Evolutionary conservation across 768 basidiomycete species (phyloP).

Genomic region (Suillus plorans): DNA sequence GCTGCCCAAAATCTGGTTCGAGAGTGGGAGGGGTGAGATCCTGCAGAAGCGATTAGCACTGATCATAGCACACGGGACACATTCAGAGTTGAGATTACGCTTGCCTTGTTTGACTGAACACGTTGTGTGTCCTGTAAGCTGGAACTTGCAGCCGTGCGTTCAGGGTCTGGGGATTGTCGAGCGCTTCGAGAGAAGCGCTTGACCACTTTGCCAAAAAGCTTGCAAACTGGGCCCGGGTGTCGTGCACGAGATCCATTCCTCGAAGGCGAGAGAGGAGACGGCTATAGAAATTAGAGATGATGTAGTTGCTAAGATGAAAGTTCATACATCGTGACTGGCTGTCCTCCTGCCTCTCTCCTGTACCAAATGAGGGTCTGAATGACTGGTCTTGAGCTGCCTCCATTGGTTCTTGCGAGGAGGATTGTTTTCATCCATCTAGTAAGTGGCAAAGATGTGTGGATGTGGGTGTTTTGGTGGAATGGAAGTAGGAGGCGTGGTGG

Average conservation of each 20-base stretch:
- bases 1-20: background rate
- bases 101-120: background rate
- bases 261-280: background rate
- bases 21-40: background rate
- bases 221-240: accelerated
- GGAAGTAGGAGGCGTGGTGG: too few relatives aligned
- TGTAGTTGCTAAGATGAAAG: background rate
- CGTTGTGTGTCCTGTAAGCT: too few relatives aligned
- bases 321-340: background rate
- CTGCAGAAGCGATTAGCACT: background rate
- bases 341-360: background rate
- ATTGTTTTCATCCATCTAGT: background rate
- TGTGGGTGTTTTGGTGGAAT: too few relatives aligned
- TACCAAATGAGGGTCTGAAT: background rate
- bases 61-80: background rate
- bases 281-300: background rate
- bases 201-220: background rate
- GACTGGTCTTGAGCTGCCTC: background rate
- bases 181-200: background rate
- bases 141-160: background rate
- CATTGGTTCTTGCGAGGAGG: background rate
- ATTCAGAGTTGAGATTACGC: background rate
- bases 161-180: background rate
- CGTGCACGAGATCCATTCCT: background rate
- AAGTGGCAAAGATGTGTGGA: background rate